Base-by-base conservation (phyloP, 108 stramenopile genomes). In the Hondaea fermentalgiana region DNA sequence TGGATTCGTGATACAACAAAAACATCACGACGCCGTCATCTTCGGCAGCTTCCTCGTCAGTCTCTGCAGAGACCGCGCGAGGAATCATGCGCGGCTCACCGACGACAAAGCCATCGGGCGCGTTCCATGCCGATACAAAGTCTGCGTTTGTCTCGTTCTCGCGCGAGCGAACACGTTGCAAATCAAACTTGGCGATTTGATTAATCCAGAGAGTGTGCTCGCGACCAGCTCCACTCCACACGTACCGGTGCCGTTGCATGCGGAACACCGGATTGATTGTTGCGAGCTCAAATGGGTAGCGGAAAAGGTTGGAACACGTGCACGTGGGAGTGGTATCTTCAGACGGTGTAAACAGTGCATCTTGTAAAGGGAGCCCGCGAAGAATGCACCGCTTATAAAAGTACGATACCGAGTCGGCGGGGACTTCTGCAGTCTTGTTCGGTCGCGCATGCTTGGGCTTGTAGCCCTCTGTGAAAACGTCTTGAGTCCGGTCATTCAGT, bases 11-110 rank as follows among this genome's bases (percentile, higher is more conserved):
- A 21, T 83, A 45, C 44, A 83, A 19, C 6, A 83, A 10, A 14
- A 83, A 83, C 10, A 51, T 21, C n/a, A 51, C 6, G 6, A 83
- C 25, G 49, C 44, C 44, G 6, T 51, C 72, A 21, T 83, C 72
- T 45, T 83, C 72, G 21, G 25, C 35, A 16, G 44, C 12, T 10
- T 45, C 44, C 44, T 83, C 49, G 42, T 83, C 23, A 21, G 55
- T 12, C 10, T 12, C 12, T 55, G 55, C 55, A 64, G 60, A 64
- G 19, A 28, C 28, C 28, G 28, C 28, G 28, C 28, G 0, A 0
- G 72, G 72, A 51, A 83, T 45, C 47, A 83, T 51, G 25, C 72
- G 72, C 72, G 72, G 72, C 25, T 83, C 72, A 5, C 72, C 72
- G 25, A 51, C 44, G 5, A 83, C 49, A 21, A 51, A 83, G 47